Percentiles rank a stretch among this genome's conserved stretches.
Conservation (phyloP, 2,329 filamentous ascomycete genomes). For the Fusarium buxicola region DNA sequence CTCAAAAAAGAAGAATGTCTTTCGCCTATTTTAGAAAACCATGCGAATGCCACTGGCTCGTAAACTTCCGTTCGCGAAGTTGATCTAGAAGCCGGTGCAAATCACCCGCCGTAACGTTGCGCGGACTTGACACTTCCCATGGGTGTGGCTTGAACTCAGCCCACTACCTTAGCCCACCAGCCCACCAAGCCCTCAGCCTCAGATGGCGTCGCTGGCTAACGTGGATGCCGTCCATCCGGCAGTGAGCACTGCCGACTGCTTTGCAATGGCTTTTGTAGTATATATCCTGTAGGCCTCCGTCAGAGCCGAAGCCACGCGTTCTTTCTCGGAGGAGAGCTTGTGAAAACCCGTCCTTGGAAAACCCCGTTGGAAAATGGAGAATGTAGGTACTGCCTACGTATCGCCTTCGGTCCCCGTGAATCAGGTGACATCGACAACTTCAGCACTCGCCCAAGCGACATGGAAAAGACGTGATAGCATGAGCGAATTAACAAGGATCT, state of each 20-base stretch:
- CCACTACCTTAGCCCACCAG: constrained; percentile 12
- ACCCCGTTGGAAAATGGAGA: constrained; percentile 3
- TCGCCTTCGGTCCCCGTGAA: constrained; percentile 5
- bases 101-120: constrained; percentile 39
- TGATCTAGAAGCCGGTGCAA: constrained; percentile 16
- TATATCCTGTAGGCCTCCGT: constrained; percentile 31
- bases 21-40: constrained; percentile 6
- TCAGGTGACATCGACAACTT: constrained; percentile 14
- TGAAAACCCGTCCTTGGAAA: constrained; percentile 22
- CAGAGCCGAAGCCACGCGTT: constrained; percentile 17
- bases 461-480: constrained; percentile 27
- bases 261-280: constrained; percentile 19
- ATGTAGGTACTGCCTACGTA: no score
- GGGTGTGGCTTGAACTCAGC: constrained; percentile 29
- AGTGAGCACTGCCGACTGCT: constrained; percentile 9
- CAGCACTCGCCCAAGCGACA: constrained; percentile 26
- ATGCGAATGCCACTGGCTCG: constrained; percentile 23
- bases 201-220: constrained; percentile 1
- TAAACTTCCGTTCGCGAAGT: constrained; percentile 18
- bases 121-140: constrained; percentile 26
- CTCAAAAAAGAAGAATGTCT: not conserved
- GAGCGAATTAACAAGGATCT: constrained; percentile 38
- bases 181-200: constrained; percentile 32
- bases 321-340: not conserved
- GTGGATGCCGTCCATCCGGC: constrained; percentile 1